These are phyloP conservation scores for Mycena venus DNA, from an alignment of 768 basidiomycete genomes.

Conservation along the genomic window DNA sequence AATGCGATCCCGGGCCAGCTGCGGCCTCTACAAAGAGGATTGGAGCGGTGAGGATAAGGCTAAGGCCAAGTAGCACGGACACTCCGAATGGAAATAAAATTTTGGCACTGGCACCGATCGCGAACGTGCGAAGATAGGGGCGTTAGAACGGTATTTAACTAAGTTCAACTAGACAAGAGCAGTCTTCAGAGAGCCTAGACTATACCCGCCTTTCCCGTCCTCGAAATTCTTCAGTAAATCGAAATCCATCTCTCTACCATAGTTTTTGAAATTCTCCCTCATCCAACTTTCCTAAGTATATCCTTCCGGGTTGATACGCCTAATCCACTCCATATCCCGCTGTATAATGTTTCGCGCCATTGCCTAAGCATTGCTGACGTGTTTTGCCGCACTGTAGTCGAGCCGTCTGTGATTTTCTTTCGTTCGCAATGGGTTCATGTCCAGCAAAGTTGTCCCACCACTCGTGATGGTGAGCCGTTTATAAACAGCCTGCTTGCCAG, in stretches of 20 bases:
- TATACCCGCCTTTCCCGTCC: constrained; percentile 15
- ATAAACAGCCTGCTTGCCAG: too few relatives aligned
- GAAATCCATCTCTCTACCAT: constrained; percentile 41
- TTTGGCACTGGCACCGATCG: too few relatives aligned
- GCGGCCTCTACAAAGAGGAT: background rate
- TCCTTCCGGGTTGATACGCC: constrained; percentile 49
- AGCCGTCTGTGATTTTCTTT: too few relatives aligned
- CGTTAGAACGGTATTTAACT: background rate
- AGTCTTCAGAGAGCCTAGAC: background rate
- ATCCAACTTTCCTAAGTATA: constrained; percentile 58
- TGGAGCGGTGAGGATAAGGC: background rate
- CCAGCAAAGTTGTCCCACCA: too few relatives aligned
- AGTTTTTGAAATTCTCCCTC: constrained; percentile 49
- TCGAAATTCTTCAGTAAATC: constrained; percentile 47
- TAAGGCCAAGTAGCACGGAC: background rate
- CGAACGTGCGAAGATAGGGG: constrained; percentile 3
- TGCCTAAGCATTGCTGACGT: constrained; percentile 53
- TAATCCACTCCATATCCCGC: constrained; percentile 36
- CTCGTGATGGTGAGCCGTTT: too few relatives aligned
- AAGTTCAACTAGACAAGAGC: background rate
- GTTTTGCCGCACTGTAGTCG: constrained; percentile 48
- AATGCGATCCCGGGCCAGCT: background rate
- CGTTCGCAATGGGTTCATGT: too few relatives aligned
- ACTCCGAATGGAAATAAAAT: too few relatives aligned
- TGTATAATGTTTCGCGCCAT: too few relatives aligned